phyloP scores from a whole-genome alignment of 768 basidiomycete genomes.

The Aureoboletus auriporus region DNA sequence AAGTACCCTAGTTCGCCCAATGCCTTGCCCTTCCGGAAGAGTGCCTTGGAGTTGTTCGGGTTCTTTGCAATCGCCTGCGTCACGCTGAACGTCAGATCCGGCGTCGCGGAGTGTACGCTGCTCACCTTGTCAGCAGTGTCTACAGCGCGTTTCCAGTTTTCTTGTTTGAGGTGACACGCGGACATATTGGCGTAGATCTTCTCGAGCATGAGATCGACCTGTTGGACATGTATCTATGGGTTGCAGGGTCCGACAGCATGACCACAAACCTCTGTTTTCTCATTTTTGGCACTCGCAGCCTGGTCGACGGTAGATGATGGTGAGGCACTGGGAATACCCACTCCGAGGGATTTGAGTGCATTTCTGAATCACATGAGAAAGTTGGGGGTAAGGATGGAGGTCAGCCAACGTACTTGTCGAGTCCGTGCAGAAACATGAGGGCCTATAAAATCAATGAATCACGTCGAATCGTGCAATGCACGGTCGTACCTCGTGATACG shows the following conservation, averaged over 20 bases:
- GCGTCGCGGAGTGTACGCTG: background rate
- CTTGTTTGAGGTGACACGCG: conserved; percentile 76
- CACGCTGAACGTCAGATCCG: background rate
- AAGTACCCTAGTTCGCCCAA: conserved; percentile 72
- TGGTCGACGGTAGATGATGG: conserved; percentile 22
- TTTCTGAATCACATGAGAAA: conserved; percentile 35
- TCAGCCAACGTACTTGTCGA: conserved; percentile 61
- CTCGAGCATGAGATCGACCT: conserved; percentile 75
- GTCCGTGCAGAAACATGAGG: conserved; percentile 66
- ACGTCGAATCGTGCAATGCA: background rate
- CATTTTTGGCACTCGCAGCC: conserved; percentile 37
- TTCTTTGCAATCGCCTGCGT: conserved; percentile 70
- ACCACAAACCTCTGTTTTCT: conserved; percentile 60
- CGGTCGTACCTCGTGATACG: conserved; percentile 65
- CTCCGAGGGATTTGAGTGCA: conserved; percentile 51
- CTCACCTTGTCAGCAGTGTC: conserved; percentile 79
- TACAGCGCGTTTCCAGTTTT: conserved; percentile 73
- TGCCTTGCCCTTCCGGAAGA: conserved; percentile 80
- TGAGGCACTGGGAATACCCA: conserved; percentile 15
- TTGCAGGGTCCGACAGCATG: background rate
- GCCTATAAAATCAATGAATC: conserved; percentile 38
- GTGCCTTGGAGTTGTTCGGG: conserved; percentile 70
- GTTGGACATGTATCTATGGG: background rate
- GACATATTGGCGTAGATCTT: conserved; percentile 86
- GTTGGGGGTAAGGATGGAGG: conserved; percentile 1